A percentile compares a stretch with the other conserved stretches of the same genome.
Evolutionary conservation across 2,329 filamentous ascomycete species (phyloP).

Genomic region (Pseudocercospora ulei): DNA sequence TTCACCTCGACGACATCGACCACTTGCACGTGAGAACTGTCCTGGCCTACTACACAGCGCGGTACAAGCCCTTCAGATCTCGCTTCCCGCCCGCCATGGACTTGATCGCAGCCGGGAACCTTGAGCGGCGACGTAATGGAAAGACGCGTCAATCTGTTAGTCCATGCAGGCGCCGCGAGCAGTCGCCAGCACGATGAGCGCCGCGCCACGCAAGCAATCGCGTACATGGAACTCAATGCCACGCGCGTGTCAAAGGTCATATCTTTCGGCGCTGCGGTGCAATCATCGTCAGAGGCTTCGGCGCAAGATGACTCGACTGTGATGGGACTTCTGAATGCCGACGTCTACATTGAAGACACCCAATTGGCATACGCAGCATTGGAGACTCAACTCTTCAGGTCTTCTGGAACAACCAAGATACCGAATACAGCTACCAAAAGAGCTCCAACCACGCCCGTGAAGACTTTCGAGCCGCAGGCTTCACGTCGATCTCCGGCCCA

Average conservation of each 20-base stretch:
- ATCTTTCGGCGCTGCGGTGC: neutral
- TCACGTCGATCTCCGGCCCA: neutral
- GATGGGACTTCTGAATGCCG: constrained; percentile 11
- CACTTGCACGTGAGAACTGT: neutral
- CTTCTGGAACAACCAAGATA: constrained; percentile 18
- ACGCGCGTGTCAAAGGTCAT: constrained; percentile 7
- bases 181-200: constrained; percentile 38
- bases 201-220: constrained; percentile 36
- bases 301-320: too few relatives aligned
- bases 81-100: constrained; percentile 14
- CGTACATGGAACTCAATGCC: constrained; percentile 30
- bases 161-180: constrained; percentile 41
- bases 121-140: constrained; percentile 13
- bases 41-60: too few relatives aligned
- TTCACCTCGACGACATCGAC: too few relatives aligned
- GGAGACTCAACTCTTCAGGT: constrained; percentile 37
- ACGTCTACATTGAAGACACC: constrained; percentile 36
- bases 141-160: constrained; percentile 31
- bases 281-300: neutral
- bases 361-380: constrained; percentile 37
- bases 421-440: too few relatives aligned
- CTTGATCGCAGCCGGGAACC: neutral
- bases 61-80: too few relatives aligned
- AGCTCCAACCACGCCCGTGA: too few relatives aligned
- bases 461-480: neutral